Evolutionary conservation across 345 rosid species (phyloP).

Genomic region (Eutrema heterophyllum): DNA sequence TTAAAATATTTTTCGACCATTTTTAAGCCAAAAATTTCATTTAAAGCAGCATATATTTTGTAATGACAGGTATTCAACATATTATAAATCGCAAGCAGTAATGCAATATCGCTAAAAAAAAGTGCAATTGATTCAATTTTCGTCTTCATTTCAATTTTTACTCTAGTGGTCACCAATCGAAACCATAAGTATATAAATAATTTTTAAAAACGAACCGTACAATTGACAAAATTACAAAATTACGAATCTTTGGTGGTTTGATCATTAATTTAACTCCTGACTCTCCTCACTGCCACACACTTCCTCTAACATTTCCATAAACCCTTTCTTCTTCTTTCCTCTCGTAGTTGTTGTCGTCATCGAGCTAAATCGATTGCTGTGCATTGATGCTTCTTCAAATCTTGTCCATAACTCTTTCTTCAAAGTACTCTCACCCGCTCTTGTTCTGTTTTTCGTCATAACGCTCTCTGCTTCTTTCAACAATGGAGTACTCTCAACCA

Average conservation of each 20-base stretch:
- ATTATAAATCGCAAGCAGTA: no score
- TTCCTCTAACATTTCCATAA: conserved; percentile 91
- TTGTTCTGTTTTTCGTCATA: conserved; percentile 42
- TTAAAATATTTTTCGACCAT: no score
- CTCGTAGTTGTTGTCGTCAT: conserved; percentile 18
- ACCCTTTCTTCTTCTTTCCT: conserved; percentile 51
- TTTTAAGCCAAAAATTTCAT: no score
- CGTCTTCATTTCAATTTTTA: not conserved
- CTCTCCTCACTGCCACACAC: conserved; percentile 49
- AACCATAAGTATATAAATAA: not conserved
- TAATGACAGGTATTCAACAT: no score
- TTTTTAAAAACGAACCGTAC: not conserved
- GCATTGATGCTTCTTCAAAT: conserved; percentile 76
- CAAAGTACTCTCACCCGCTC: conserved; percentile 80
- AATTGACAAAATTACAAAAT: conserved; percentile 18
- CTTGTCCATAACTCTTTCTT: conserved; percentile 94
- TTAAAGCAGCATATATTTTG: no score
- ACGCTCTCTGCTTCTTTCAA: conserved; percentile 52
- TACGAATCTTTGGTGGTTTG: not conserved
- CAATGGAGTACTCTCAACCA: conserved; percentile 57
- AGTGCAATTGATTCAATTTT: not conserved
- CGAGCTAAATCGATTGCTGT: conserved; percentile 28
- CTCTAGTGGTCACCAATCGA: no score
- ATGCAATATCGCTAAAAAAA: no score
- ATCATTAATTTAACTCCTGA: not conserved